Evolutionary conservation across 805 yeast species (phyloP), one percentile per base, ranked within the genome.

Genomic region (Lipomyces mesembrius): DNA sequence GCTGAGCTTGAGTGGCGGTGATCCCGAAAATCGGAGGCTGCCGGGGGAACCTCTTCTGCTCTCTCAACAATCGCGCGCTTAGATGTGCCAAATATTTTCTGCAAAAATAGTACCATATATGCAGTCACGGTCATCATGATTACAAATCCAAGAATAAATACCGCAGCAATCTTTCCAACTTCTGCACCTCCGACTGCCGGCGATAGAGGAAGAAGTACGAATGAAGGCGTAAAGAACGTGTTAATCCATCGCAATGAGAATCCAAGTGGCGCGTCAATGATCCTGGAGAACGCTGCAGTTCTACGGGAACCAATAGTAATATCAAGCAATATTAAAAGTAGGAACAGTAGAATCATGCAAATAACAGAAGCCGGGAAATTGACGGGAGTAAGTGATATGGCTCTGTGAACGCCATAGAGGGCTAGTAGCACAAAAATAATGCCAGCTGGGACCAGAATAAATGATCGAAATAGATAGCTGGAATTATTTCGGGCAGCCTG

Each of bases 161-260:
- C 90, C 0, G 87, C 94, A 0, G 90, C 91, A 49, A 90, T 90
- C 61, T 87, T 87, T 71, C 88, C 80, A 11, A 91, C 90, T 71
- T 90, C 94, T 27, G 82, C 83, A 55, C 87, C 87, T 20, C 87
- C 80, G 59, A 90, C 87, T 67, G 84, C 83, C n/a, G 84, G 83
- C 12, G 91, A 84, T 62, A 89, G 80, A 0, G 94, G 94, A 43
- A 90, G 81, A 0, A 88, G 84, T 49, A 90, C 85, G 74, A 90
- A 90, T 0, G 92, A 87, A 0, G 95, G 94, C 0, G 91, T 86
- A 80, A 90, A 90, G 74, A 87, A 89, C 5, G 88, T 83, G 75
- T 88, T 89, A 77, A 90, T 90, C 94, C 95, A 90, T 63, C 88
- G 82, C 60, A 90, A 80, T 1, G 88, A 81, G 75, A 89, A 88